Percentiles rank a stretch among this genome's conserved stretches.
phyloP scores from a whole-genome alignment of 2,329 filamentous ascomycete genomes.

The Aspergillus quadrilineatus region DNA sequence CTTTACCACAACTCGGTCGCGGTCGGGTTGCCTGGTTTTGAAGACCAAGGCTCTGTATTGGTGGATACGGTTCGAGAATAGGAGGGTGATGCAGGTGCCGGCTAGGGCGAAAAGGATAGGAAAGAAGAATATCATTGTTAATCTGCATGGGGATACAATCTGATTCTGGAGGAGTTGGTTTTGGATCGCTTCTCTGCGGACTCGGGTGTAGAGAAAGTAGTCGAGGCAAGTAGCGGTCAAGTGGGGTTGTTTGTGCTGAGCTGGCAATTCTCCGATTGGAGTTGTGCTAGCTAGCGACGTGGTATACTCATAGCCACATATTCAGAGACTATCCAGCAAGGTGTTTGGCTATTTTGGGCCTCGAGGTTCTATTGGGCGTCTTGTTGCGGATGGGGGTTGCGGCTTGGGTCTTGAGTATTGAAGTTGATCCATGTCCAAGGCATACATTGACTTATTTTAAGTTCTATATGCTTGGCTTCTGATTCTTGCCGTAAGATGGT shows the following conservation, averaged over 20 bases:
- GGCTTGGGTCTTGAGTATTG: too few relatives aligned
- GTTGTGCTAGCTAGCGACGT: not conserved
- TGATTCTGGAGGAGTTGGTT: not conserved
- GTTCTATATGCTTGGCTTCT: too few relatives aligned
- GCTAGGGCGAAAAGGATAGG: constrained; percentile 20
- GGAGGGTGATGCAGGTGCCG: constrained; percentile 13
- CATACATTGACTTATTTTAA: too few relatives aligned
- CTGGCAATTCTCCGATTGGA: not conserved
- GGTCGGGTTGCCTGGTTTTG: constrained; percentile 5
- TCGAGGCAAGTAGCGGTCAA: not conserved
- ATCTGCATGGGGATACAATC: not conserved
- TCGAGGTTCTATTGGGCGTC: too few relatives aligned
- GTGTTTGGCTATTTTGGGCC: too few relatives aligned
- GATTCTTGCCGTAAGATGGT: too few relatives aligned
- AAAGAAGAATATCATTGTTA: constrained; percentile 18
- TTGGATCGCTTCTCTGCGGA: not conserved
- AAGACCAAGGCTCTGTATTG: not conserved
- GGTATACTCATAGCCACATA: not conserved
- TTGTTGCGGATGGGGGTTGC: too few relatives aligned
- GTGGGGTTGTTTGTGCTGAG: not conserved
- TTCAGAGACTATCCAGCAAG: not conserved
- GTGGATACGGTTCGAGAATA: constrained; percentile 14
- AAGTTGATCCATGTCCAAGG: too few relatives aligned
- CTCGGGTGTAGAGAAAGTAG: not conserved
- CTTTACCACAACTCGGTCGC: constrained; percentile 17